phyloP scores from a whole-genome alignment of 2,329 filamentous ascomycete genomes.

The Fulvia fulva region DNA sequence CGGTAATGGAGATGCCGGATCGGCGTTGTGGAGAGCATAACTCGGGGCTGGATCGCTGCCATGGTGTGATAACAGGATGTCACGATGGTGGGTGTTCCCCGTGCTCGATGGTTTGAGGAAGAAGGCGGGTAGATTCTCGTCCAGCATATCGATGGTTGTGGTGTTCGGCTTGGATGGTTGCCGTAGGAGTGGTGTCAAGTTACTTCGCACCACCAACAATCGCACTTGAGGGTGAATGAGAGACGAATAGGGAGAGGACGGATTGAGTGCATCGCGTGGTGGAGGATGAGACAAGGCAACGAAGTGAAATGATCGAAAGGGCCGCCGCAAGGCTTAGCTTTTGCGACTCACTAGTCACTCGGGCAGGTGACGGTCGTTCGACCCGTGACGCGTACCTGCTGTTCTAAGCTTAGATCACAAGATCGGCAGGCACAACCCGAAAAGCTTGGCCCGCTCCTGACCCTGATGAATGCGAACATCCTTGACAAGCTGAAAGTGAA shows the following conservation, averaged over 20 bases:
- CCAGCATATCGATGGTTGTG: constrained; percentile 14
- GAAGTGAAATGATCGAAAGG: neutral
- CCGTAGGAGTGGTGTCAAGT: neutral
- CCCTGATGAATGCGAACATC: neutral
- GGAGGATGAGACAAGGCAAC: neutral
- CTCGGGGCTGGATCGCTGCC: constrained; percentile 75
- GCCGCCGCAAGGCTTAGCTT: neutral
- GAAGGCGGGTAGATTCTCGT: constrained; percentile 68
- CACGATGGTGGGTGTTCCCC: constrained; percentile 49
- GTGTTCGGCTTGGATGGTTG: neutral
- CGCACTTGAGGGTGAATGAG: neutral
- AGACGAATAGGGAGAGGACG: neutral
- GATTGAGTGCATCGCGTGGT: neutral
- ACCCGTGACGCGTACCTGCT: neutral
- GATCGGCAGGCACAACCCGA: neutral
- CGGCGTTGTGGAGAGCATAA: constrained; percentile 74
- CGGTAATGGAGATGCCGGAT: constrained; percentile 58
- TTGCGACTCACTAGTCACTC: neutral
- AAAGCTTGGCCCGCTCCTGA: neutral
- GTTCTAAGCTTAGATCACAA: neutral
- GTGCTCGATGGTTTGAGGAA: constrained; percentile 54
- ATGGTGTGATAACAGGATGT: constrained; percentile 60
- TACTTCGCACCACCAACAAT: neutral
- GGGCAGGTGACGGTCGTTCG: neutral
- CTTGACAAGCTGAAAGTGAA: neutral